A percentile compares a stretch with the other conserved stretches of the same genome.
These are phyloP conservation scores for Candolleomyces efflorescens DNA, from an alignment of 768 basidiomycete species.

Conservation along the genomic window DNA sequence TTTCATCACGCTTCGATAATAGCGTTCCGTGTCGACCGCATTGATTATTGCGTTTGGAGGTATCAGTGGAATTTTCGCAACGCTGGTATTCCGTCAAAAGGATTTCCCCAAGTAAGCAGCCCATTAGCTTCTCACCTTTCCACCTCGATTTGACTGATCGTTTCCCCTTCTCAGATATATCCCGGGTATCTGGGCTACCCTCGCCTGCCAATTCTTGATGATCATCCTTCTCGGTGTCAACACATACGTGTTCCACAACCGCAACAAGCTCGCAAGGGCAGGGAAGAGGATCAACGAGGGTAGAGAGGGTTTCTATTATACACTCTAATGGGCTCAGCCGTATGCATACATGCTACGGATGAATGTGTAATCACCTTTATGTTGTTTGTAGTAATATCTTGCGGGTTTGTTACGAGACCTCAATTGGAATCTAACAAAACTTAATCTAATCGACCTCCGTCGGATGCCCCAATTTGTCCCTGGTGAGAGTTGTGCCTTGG, in stretches of 20 bases:
- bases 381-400: too few species aligned
- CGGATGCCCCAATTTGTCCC: too few species aligned
- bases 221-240: constrained; percentile 22
- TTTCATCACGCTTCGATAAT: not conserved
- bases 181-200: constrained; percentile 31
- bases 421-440: too few species aligned
- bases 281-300: constrained; percentile 30
- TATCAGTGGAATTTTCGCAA: constrained; percentile 36
- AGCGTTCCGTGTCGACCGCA: constrained; percentile 34
- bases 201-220: constrained; percentile 31
- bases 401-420: too few species aligned
- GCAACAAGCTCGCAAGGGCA: constrained; percentile 27
- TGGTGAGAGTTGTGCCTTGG: too few species aligned
- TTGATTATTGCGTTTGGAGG: constrained; percentile 32
- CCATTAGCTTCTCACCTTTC: not conserved
- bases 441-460: too few species aligned
- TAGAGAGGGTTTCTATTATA: constrained; percentile 35
- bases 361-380: too few species aligned
- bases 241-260: constrained; percentile 21
- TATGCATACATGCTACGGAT: too few species aligned
- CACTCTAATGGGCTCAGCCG: constrained; percentile 21
- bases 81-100: constrained; percentile 30
- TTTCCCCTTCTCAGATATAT: constrained; percentile 11
- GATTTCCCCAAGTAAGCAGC: constrained; percentile 22
- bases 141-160: constrained; percentile 1